Conservation (phyloP, 2,329 filamentous ascomycete genomes). For the Sporothrix mexicana region DNA sequence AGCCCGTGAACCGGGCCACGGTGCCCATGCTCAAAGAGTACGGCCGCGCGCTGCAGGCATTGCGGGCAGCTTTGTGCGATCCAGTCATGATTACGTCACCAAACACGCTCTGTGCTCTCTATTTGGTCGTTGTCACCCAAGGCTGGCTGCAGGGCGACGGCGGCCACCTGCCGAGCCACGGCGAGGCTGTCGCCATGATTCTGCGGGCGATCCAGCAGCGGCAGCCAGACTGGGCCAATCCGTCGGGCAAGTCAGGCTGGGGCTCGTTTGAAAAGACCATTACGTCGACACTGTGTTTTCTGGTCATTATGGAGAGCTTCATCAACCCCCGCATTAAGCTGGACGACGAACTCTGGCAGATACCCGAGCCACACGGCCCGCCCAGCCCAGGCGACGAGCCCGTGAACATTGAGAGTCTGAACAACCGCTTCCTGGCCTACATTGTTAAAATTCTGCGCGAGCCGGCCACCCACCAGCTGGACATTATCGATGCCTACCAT, state of each 20-base stretch:
- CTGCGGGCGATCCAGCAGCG: slow-evolving; percentile 23
- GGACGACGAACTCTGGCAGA: slow-evolving; percentile 30
- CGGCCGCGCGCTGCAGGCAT: slow-evolving; percentile 28
- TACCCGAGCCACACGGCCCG: slow-evolving; percentile 24
- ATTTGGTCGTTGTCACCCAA: slow-evolving; percentile 34
- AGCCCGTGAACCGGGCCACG: slow-evolving; percentile 17
- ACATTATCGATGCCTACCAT: slow-evolving; percentile 20
- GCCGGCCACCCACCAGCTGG: background rate
- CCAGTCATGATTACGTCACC: background rate
- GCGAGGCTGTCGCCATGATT: slow-evolving; percentile 34
- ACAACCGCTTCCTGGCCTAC: slow-evolving; percentile 10
- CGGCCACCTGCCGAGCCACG: slow-evolving; percentile 26
- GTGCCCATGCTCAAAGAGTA: slow-evolving; percentile 33
- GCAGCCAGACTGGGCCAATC: background rate
- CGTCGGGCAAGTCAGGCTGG: background rate
- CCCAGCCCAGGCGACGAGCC: slow-evolving; percentile 8
- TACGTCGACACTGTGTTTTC: slow-evolving; percentile 30
- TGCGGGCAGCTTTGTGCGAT: slow-evolving; percentile 29
- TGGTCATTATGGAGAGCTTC: slow-evolving; percentile 35
- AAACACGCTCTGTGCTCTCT: slow-evolving; percentile 35
- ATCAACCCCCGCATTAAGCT: slow-evolving; percentile 35
- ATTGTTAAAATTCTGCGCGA: background rate
- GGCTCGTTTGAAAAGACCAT: slow-evolving; percentile 31
- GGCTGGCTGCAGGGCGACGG: slow-evolving; percentile 34
- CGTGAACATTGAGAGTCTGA: slow-evolving; percentile 17